These are phyloP conservation scores for Murraya paniculata DNA, from an alignment of 345 rosid species.

Conservation along the genomic window DNA sequence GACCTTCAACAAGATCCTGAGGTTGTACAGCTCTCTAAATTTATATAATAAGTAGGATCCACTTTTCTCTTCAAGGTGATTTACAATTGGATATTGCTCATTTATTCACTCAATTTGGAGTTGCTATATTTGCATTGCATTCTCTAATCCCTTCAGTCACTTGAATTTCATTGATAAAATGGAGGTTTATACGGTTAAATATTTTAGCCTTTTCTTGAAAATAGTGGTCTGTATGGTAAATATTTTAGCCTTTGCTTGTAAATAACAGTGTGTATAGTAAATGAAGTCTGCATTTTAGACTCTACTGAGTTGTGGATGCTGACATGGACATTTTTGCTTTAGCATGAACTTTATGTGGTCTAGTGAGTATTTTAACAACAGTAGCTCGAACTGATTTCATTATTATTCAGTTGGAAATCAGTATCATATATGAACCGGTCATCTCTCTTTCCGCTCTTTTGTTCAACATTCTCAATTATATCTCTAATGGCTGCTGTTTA, in stretches of 20 bases:
- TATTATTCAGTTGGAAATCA: not conserved
- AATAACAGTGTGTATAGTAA: no score
- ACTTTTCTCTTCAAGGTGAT: no score
- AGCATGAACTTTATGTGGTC: not conserved
- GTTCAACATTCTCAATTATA: not conserved
- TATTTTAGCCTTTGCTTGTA: no score
- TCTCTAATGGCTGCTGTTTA: not conserved
- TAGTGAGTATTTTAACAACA: not conserved
- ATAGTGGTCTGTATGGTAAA: not conserved
- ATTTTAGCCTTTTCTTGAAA: not conserved
- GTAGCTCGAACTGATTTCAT: not conserved
- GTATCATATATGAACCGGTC: not conserved
- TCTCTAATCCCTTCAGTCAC: not conserved
- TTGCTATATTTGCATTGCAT: not conserved
- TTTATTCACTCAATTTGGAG: not conserved
- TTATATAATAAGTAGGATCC: not conserved
- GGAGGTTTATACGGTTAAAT: not conserved
- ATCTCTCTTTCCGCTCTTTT: not conserved
- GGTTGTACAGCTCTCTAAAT: constrained; percentile 36
- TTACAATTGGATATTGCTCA: not conserved
- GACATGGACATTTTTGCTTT: not conserved
- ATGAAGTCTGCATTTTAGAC: no score
- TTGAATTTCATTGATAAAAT: not conserved
- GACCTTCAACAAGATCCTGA: constrained; percentile 80
- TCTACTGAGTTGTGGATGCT: not conserved